These are phyloP conservation scores for Boletellus sp. DNA, from an alignment of 1,284 basidiomycete genomes.

Conservation along the genomic window DNA sequence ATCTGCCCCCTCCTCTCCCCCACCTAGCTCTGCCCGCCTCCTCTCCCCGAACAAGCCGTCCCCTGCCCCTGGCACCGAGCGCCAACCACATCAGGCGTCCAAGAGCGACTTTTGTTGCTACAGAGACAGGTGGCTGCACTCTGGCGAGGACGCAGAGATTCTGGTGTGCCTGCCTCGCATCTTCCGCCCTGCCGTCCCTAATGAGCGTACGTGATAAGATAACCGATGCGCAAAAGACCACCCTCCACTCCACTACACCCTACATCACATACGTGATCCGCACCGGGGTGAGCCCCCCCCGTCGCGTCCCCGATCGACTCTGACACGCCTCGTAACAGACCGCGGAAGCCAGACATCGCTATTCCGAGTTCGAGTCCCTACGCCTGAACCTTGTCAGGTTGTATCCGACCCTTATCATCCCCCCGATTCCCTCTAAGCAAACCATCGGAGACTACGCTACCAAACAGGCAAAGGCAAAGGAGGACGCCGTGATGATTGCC, in stretches of 20 bases:
- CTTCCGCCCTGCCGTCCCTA: constrained; percentile 6
- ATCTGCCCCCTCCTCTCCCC: constrained; percentile 64
- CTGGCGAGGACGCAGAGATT: constrained; percentile 77
- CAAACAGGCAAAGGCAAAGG: constrained; percentile 95
- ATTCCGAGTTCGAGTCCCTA: constrained; percentile 96
- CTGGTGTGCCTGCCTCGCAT: constrained; percentile 45
- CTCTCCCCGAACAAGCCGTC: constrained; percentile 46
- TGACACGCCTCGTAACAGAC: constrained; percentile 45
- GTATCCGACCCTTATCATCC: constrained; percentile 95
- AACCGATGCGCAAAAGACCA: constrained; percentile 92
- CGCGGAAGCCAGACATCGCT: constrained; percentile 84
- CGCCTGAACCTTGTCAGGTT: constrained; percentile 81
- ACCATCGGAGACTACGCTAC: constrained; percentile 94
- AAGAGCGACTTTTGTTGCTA: constrained; percentile 76
- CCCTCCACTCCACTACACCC: constrained; percentile 77
- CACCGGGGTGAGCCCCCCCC: constrained; percentile 63
- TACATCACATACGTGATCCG: constrained; percentile 96
- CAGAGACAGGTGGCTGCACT: constrained; percentile 72
- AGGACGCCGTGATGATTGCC: constrained; percentile 91
- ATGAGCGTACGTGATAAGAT: constrained; percentile 54
- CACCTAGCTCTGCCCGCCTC: constrained; percentile 38
- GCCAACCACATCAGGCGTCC: constrained; percentile 45
- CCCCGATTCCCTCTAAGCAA: constrained; percentile 97
- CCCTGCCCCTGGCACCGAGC: constrained; percentile 53
- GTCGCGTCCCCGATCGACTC: not conserved